Conservation (phyloP, 305 asterid species). For the Plantago rigida region DNA sequence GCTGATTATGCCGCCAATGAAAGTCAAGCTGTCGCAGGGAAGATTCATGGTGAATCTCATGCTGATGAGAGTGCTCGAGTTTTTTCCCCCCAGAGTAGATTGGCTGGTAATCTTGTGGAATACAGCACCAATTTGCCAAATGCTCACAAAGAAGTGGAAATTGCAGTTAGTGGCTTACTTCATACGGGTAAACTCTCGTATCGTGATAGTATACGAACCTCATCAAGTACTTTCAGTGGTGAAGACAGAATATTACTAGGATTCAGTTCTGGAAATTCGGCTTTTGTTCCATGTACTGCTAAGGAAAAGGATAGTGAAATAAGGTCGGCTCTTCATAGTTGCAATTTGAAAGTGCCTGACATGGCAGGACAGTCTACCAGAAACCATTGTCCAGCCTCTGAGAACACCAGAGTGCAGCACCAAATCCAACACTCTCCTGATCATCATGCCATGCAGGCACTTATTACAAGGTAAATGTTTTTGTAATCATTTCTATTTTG, state of each 20-base stretch:
- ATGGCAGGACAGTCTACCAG: slow-evolving; percentile 26
- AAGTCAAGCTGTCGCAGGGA: slow-evolving; percentile 26
- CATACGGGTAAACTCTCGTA: slow-evolving; percentile 23
- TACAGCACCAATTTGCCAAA: slow-evolving; percentile 19
- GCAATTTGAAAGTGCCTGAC: slow-evolving; percentile 33
- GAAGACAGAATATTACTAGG: slow-evolving; percentile 22
- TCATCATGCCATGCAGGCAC: slow-evolving; percentile 31
- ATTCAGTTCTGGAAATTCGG: slow-evolving; percentile 29
- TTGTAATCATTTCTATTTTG: slow-evolving; percentile 15
- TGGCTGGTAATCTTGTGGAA: slow-evolving; percentile 25
- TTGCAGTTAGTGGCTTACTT: slow-evolving; percentile 25
- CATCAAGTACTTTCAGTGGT: slow-evolving; percentile 25
- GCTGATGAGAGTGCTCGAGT: slow-evolving; percentile 26
- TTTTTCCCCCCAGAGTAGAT: slow-evolving; percentile 27
- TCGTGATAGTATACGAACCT: slow-evolving; percentile 27
- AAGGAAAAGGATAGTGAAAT: slow-evolving; percentile 22
- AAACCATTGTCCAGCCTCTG: slow-evolving; percentile 25
- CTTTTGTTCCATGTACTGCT: slow-evolving; percentile 23
- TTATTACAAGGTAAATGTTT: slow-evolving; percentile 31
- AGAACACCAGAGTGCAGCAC: not conserved
- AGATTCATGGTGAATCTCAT: slow-evolving; percentile 26
- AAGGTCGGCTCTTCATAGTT: slow-evolving; percentile 24
- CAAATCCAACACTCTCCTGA: slow-evolving; percentile 13
- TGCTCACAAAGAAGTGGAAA: slow-evolving; percentile 28
- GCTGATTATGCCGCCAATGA: slow-evolving; percentile 24